Evolutionary conservation across 2,329 filamentous ascomycete species (phyloP).

Genomic region (Tetracladium maxilliforme): DNA sequence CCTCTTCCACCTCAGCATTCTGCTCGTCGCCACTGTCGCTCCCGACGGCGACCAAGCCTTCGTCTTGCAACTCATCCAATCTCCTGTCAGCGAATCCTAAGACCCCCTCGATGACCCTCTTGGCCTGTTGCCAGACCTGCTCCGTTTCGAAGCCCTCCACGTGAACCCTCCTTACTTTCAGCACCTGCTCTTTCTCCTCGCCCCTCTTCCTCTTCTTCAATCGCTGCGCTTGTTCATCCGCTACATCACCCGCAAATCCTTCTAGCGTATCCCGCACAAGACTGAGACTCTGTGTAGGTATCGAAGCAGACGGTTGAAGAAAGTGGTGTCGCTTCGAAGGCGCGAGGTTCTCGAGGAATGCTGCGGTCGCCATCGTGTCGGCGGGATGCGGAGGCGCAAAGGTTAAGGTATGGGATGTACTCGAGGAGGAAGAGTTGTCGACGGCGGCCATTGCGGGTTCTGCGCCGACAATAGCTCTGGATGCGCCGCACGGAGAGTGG

Average conservation of each 20-base stretch:
- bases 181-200: slow-evolving; percentile 28
- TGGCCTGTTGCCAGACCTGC: slow-evolving; percentile 91
- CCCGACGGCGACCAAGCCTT: slow-evolving; percentile 18
- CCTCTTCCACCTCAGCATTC: slow-evolving; percentile 19
- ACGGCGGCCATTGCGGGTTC: not conserved
- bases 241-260: slow-evolving; percentile 58
- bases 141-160: slow-evolving; percentile 74
- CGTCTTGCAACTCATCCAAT: slow-evolving; percentile 18
- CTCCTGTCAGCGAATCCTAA: slow-evolving; percentile 34
- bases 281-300: slow-evolving; percentile 56
- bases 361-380: slow-evolving; percentile 14
- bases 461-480: no score
- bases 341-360: slow-evolving; percentile 10
- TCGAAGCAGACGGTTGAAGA: slow-evolving; percentile 52
- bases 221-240: slow-evolving; percentile 55
- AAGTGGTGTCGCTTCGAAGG: slow-evolving; percentile 31
- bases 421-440: slow-evolving; percentile 38
- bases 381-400: slow-evolving; percentile 20
- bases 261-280: slow-evolving; percentile 74
- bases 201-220: slow-evolving; percentile 53
- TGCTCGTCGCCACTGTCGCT: slow-evolving; percentile 18
- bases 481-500: not conserved
- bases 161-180: slow-evolving; percentile 74
- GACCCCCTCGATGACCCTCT: slow-evolving; percentile 60
- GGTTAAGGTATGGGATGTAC: slow-evolving; percentile 49